A percentile compares a stretch with the other conserved stretches of the same genome.
Evolutionary conservation across 139 green algal genomes (phyloP).

Genomic region (Chlorella sp.): DNA sequence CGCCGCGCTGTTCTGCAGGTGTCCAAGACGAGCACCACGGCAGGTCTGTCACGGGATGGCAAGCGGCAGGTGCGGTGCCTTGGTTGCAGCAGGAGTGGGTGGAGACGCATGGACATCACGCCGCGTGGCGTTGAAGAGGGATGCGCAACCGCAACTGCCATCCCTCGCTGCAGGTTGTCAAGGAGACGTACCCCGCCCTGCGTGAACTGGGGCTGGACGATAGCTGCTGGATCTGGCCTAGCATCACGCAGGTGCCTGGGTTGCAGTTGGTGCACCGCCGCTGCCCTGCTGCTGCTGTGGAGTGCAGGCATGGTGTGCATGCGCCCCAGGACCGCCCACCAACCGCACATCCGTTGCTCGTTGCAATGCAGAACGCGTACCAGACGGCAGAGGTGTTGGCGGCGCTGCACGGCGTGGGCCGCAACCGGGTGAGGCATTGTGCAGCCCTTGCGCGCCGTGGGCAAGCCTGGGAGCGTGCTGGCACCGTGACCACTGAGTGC

Average conservation of each 20-base stretch:
- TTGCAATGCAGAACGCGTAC: constrained; percentile 57
- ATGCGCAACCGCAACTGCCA: too few species aligned
- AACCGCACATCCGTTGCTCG: not conserved
- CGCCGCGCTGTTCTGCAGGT: too few species aligned
- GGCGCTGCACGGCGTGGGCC: constrained; percentile 47
- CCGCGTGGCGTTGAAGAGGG: too few species aligned
- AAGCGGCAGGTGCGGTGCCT: constrained; percentile 66
- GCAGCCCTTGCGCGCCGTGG: not conserved
- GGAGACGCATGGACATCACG: too few species aligned
- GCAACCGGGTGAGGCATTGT: constrained; percentile 27
- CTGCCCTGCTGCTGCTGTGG: too few species aligned
- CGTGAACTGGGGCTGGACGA: constrained; percentile 37
- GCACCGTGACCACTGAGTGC: not conserved
- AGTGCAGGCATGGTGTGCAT: too few species aligned
- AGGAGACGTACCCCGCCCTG: constrained; percentile 37
- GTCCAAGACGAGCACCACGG: constrained; percentile 65
- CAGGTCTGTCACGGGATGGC: constrained; percentile 57
- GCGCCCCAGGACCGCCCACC: too few species aligned
- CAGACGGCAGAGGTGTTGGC: constrained; percentile 76
- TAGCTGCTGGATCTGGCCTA: constrained; percentile 53
- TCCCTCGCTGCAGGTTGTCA: constrained; percentile 41
- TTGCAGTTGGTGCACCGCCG: too few species aligned
- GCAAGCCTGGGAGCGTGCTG: not conserved
- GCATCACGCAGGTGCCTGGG: constrained; percentile 57
- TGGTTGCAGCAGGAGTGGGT: too few species aligned